Percentiles rank a stretch among this genome's conserved stretches.
These are phyloP conservation scores for Alternaria sp. DNA, from an alignment of 2,329 filamentous ascomycete species.

Conservation along the genomic window DNA sequence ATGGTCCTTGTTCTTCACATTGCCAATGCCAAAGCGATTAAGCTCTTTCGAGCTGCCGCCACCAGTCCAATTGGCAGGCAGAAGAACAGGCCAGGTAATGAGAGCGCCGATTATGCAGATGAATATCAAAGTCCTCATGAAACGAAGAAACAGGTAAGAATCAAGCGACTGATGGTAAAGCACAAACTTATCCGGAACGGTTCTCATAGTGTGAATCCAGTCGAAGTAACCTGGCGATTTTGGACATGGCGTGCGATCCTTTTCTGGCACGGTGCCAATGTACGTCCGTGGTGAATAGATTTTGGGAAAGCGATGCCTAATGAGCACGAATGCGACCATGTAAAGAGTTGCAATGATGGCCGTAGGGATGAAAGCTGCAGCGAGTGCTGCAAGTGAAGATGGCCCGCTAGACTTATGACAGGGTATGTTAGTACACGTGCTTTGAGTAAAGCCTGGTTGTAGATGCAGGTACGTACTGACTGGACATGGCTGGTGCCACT, in stretches of 20 bases:
- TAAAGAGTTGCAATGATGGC: slow-evolving; percentile 41
- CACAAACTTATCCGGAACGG: slow-evolving; percentile 75
- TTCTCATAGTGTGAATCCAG: slow-evolving; percentile 60
- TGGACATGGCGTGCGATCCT: slow-evolving; percentile 53
- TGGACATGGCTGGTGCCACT: slow-evolving; percentile 21
- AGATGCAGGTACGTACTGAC: slow-evolving; percentile 24
- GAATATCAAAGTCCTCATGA: slow-evolving; percentile 78
- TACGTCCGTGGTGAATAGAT: slow-evolving; percentile 57
- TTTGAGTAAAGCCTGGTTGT: not conserved
- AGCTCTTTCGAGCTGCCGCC: slow-evolving; percentile 71
- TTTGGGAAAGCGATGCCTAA: slow-evolving; percentile 54
- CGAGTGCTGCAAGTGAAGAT: slow-evolving; percentile 44
- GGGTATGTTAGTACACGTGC: slow-evolving; percentile 14
- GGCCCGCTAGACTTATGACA: slow-evolving; percentile 37
- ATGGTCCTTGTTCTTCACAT: slow-evolving; percentile 70
- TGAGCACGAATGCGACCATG: slow-evolving; percentile 49
- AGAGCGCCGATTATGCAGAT: slow-evolving; percentile 84
- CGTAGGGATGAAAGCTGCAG: slow-evolving; percentile 48
- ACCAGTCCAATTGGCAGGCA: slow-evolving; percentile 88
- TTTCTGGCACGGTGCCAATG: slow-evolving; percentile 53
- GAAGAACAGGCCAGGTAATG: slow-evolving; percentile 88
- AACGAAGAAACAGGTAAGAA: slow-evolving; percentile 88
- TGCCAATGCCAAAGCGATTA: slow-evolving; percentile 80
- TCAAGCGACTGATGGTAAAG: slow-evolving; percentile 93
- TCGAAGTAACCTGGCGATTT: slow-evolving; percentile 39